Evolutionary conservation across 2,329 filamentous ascomycete species (phyloP).

Genomic region (Aureobasidium namibiae): DNA sequence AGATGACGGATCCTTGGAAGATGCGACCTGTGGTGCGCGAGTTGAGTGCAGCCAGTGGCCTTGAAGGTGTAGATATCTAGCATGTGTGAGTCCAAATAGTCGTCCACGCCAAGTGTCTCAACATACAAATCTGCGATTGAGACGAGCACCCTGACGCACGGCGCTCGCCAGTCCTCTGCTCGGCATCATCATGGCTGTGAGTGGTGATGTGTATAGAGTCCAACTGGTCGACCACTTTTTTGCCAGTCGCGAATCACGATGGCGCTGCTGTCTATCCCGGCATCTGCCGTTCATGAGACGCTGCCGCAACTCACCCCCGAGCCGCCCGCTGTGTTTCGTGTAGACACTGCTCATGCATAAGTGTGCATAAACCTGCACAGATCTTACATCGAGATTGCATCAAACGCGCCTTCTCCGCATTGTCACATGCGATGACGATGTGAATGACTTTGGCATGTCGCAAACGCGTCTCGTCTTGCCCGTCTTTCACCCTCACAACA

Average conservation of each 20-base stretch:
- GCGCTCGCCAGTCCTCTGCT: conserved; percentile 11
- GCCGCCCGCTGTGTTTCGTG: not conserved
- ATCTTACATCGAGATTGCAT: not conserved
- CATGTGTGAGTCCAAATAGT: not conserved
- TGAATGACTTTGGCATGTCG: no score
- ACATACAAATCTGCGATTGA: conserved; percentile 13
- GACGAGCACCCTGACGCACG: conserved; percentile 5
- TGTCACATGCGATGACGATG: not conserved
- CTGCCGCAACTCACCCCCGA: conserved; percentile 8
- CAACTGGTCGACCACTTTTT: conserved; percentile 8
- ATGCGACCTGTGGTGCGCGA: not conserved
- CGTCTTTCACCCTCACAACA: not conserved
- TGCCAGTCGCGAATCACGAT: not conserved
- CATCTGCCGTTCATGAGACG: not conserved
- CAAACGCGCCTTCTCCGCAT: not conserved
- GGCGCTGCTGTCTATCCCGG: not conserved
- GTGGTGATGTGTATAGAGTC: not conserved
- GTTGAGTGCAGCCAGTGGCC: not conserved
- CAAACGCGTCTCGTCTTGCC: not conserved
- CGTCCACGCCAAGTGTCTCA: not conserved
- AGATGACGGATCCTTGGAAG: not conserved
- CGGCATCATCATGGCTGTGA: conserved; percentile 14
- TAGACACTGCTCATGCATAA: not conserved
- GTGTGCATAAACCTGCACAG: not conserved
- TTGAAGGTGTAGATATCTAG: conserved; percentile 5